phyloP scores from a whole-genome alignment of 805 yeast genomes.

The Candida multigemmis region DNA sequence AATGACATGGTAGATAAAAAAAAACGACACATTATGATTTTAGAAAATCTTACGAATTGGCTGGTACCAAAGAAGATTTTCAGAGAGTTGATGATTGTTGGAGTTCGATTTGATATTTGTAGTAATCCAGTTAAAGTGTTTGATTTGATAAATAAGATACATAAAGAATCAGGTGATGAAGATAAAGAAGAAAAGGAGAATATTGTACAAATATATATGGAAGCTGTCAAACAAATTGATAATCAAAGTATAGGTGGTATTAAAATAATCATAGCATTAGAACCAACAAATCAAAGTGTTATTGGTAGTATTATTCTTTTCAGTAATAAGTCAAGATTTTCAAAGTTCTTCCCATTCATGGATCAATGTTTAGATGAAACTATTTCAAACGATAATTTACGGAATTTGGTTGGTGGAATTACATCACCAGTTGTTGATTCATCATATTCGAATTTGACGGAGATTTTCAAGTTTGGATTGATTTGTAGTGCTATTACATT shows the following conservation, averaged over 20 bases:
- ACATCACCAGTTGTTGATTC: slow-evolving; percentile 47
- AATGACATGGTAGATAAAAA: slow-evolving; percentile 5
- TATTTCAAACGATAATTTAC: background rate
- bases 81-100: slow-evolving; percentile 46
- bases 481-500: slow-evolving; percentile 48
- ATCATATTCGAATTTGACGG: slow-evolving; percentile 40
- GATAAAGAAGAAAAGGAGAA: slow-evolving; percentile 11
- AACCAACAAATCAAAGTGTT: slow-evolving; percentile 41
- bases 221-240: slow-evolving; percentile 22
- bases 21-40: slow-evolving; percentile 27
- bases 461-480: slow-evolving; percentile 47
- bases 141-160: slow-evolving; percentile 20
- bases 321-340: slow-evolving; percentile 34
- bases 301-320: slow-evolving; percentile 45
- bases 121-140: slow-evolving; percentile 32
- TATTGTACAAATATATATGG: slow-evolving; percentile 21
- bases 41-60: slow-evolving; percentile 38
- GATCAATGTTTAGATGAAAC: slow-evolving; percentile 22
- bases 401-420: slow-evolving; percentile 43
- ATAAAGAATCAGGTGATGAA: slow-evolving; percentile 1
- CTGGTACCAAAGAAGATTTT: slow-evolving; percentile 45
- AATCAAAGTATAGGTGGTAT: slow-evolving; percentile 23
- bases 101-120: slow-evolving; percentile 50
- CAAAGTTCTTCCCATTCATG: slow-evolving; percentile 44
- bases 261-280: slow-evolving; percentile 43